Percentiles rank a stretch among this genome's conserved stretches.
Evolutionary conservation across 2,329 filamentous ascomycete species (phyloP).

Genomic region (Colletotrichum sp.): DNA sequence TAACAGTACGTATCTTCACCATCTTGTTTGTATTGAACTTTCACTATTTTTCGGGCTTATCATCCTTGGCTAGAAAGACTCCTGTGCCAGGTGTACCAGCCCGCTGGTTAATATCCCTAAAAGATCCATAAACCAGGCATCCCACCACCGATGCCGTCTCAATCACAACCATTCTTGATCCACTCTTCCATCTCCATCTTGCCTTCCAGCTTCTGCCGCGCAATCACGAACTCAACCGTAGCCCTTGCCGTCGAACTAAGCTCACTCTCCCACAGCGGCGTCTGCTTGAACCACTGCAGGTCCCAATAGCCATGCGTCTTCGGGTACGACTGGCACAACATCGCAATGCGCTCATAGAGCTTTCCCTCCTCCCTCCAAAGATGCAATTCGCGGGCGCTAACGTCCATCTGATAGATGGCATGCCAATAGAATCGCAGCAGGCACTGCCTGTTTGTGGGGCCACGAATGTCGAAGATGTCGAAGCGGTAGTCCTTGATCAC

Average conservation of each 20-base stretch:
- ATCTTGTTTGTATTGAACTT: too few species aligned
- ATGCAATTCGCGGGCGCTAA: neutral
- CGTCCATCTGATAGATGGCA: accelerated
- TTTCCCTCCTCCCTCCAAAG: neutral
- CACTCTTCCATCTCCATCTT: neutral
- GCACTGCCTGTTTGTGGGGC: neutral
- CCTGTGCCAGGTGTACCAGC: too few species aligned
- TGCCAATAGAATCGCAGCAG: neutral
- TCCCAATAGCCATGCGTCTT: neutral
- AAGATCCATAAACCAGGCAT: neutral
- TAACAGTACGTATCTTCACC: too few species aligned
- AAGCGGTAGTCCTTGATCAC: neutral
- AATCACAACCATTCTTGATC: neutral
- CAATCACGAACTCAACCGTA: neutral
- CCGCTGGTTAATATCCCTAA: too few species aligned
- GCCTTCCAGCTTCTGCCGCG: neutral
- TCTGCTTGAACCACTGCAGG: neutral
- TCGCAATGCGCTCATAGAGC: neutral
- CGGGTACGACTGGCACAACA: neutral
- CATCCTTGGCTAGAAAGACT: too few species aligned
- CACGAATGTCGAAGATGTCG: neutral
- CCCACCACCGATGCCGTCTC: too few species aligned
- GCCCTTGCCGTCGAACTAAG: neutral
- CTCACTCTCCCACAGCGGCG: neutral
- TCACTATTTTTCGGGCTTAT: too few species aligned